These are phyloP conservation scores for Trametes gibbosa DNA, from an alignment of 768 basidiomycete genomes.

Conservation along the genomic window DNA sequence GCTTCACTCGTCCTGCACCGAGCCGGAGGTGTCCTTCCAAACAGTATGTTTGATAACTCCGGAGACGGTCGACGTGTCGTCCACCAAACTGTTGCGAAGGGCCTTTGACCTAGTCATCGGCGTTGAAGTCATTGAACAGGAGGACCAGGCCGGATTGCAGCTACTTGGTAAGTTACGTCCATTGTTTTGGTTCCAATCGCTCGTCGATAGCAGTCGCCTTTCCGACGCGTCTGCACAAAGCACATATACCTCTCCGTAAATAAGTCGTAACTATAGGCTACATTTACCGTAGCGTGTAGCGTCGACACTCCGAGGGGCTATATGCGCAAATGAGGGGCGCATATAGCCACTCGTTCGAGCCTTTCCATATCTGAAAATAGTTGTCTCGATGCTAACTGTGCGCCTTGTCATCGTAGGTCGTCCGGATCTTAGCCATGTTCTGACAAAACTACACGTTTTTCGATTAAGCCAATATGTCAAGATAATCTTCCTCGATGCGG, in stretches of 20 bases:
- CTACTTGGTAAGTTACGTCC: slow-evolving; percentile 73
- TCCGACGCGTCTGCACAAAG: neutral
- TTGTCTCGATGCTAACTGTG: neutral
- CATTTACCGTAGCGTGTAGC: too few species aligned
- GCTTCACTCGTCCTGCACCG: slow-evolving; percentile 58
- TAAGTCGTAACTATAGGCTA: too few species aligned
- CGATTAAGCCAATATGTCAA: slow-evolving; percentile 85
- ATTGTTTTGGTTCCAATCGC: neutral
- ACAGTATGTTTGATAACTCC: slow-evolving; percentile 94
- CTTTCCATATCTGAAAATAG: slow-evolving; percentile 7
- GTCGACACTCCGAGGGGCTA: too few species aligned
- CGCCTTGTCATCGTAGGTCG: slow-evolving; percentile 57
- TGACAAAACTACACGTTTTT: slow-evolving; percentile 96
- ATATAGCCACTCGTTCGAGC: too few species aligned
- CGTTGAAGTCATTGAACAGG: slow-evolving; percentile 81
- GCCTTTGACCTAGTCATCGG: slow-evolving; percentile 86
- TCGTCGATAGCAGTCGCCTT: neutral
- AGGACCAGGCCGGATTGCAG: slow-evolving; percentile 61
- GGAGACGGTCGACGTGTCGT: slow-evolving; percentile 81
- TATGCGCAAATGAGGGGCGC: too few species aligned
- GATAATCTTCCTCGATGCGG: slow-evolving; percentile 89
- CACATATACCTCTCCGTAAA: neutral
- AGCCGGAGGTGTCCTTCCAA: slow-evolving; percentile 66
- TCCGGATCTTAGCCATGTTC: slow-evolving; percentile 86
- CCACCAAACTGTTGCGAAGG: slow-evolving; percentile 75